phyloP scores from a whole-genome alignment of 2,329 filamentous ascomycete genomes.

The Botrytis byssoidea region DNA sequence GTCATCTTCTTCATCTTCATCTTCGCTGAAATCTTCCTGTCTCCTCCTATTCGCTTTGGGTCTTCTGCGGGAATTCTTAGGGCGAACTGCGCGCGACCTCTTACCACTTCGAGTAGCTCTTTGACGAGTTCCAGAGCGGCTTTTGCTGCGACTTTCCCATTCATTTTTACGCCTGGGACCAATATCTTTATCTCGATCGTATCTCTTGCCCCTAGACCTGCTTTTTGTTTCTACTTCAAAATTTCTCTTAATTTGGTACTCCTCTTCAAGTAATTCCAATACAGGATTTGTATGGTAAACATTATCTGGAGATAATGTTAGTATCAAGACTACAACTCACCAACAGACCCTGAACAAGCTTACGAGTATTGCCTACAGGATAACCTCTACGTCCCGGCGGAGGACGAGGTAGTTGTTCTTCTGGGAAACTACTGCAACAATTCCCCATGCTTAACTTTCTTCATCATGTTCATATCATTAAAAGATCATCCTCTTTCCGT shows the following conservation, averaged over 20 bases:
- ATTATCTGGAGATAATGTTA: background rate
- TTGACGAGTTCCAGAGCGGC: background rate
- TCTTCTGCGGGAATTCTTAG: background rate
- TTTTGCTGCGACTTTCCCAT: background rate
- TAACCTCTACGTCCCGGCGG: background rate
- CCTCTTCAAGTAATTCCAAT: constrained; percentile 8
- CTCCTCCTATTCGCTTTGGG: background rate
- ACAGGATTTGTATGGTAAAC: background rate
- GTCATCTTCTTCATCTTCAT: background rate
- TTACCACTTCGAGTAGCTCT: background rate
- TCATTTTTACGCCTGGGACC: background rate
- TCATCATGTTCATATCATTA: constrained; percentile 5
- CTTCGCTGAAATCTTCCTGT: background rate
- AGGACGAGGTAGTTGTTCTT: constrained; percentile 1
- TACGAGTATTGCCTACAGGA: background rate
- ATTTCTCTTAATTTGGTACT: constrained; percentile 3
- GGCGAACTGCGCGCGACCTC: background rate
- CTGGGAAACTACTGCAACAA: constrained; percentile 17
- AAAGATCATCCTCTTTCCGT: background rate
- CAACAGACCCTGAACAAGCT: background rate
- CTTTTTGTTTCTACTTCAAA: background rate
- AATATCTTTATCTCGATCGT: background rate
- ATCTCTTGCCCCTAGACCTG: background rate
- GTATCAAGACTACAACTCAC: background rate
- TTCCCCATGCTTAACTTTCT: constrained; percentile 18